phyloP scores from a whole-genome alignment of 2,329 filamentous ascomycete species.

The Aureobasidium melanogenum region DNA sequence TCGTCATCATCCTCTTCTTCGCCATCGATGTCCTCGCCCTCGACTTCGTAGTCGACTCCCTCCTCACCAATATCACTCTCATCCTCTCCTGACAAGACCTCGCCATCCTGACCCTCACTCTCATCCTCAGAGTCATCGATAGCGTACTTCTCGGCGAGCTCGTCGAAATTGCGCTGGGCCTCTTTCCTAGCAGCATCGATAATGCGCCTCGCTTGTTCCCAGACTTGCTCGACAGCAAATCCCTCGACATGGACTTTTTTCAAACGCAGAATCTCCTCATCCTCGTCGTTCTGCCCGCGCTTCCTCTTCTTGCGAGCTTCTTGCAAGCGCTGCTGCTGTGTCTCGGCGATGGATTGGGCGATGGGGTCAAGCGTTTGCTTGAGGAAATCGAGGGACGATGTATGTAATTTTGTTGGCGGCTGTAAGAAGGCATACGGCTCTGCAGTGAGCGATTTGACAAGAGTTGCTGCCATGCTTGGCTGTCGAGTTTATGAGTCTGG shows the following conservation, averaged over 20 bases:
- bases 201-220: constrained; percentile 84
- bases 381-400: constrained; percentile 62
- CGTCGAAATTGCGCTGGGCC: constrained; percentile 40
- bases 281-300: constrained; percentile 45
- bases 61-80: constrained; percentile 31
- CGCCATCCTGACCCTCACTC: constrained; percentile 25
- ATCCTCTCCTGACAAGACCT: constrained; percentile 28
- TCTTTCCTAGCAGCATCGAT: constrained; percentile 56
- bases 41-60: constrained; percentile 22
- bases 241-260: constrained; percentile 79
- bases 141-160: constrained; percentile 20
- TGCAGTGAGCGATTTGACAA: constrained; percentile 14
- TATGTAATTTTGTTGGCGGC: constrained; percentile 57
- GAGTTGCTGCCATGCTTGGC: constrained; percentile 2
- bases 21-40: constrained; percentile 26
- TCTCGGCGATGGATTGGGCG: constrained; percentile 62
- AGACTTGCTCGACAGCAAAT: constrained; percentile 81
- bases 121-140: constrained; percentile 19
- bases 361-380: constrained; percentile 74
- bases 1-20: constrained; percentile 27
- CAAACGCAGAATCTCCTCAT: constrained; percentile 56
- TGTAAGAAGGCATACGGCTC: constrained; percentile 66
- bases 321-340: constrained; percentile 60
- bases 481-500: not conserved
- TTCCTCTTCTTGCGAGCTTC: constrained; percentile 69